Percentiles rank a stretch among this genome's conserved stretches.
Conservation (phyloP, 768 basidiomycete genomes). For the Mycena amicta region DNA sequence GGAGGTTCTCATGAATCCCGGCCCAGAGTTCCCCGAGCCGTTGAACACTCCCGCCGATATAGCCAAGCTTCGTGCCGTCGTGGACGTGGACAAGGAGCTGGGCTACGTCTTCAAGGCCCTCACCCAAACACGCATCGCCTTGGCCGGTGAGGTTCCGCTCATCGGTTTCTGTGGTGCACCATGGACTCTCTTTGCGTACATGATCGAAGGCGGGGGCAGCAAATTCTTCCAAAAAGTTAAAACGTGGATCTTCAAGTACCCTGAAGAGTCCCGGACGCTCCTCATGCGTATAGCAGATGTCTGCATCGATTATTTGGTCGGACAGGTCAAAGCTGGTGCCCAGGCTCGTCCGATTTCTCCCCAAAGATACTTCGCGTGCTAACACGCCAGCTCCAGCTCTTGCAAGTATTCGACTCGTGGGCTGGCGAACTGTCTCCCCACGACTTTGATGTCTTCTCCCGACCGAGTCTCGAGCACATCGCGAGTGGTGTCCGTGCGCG, state of each 20-base stretch:
- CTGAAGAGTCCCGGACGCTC: slow-evolving; percentile 78
- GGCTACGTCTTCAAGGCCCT: slow-evolving; percentile 94
- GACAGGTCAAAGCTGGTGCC: slow-evolving; percentile 93
- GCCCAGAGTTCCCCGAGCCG: slow-evolving; percentile 86
- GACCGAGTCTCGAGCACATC: slow-evolving; percentile 78
- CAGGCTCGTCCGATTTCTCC: slow-evolving; percentile 59
- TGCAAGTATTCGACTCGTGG: slow-evolving; percentile 98
- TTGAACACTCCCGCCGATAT: slow-evolving; percentile 78
- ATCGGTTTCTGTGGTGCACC: slow-evolving; percentile 98
- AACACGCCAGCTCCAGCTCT: slow-evolving; percentile 53
- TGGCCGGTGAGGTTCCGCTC: slow-evolving; percentile 88
- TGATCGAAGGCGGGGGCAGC: slow-evolving; percentile 95
- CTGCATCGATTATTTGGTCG: slow-evolving; percentile 87
- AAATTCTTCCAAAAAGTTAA: slow-evolving; percentile 91
- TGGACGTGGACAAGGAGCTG: slow-evolving; percentile 83
- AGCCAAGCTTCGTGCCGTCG: slow-evolving; percentile 54
- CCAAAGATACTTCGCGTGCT: neutral
- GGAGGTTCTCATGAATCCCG: slow-evolving; percentile 92
- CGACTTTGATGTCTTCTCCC: slow-evolving; percentile 83
- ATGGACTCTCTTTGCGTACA: slow-evolving; percentile 98
- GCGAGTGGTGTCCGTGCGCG: slow-evolving; percentile 63
- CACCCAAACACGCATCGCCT: slow-evolving; percentile 75
- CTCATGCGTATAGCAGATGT: slow-evolving; percentile 83
- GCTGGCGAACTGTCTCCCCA: slow-evolving; percentile 89
- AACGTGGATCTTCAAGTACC: slow-evolving; percentile 92